phyloP scores from a whole-genome alignment of 2,329 filamentous ascomycete species.

The Ceratocystis papillata region DNA sequence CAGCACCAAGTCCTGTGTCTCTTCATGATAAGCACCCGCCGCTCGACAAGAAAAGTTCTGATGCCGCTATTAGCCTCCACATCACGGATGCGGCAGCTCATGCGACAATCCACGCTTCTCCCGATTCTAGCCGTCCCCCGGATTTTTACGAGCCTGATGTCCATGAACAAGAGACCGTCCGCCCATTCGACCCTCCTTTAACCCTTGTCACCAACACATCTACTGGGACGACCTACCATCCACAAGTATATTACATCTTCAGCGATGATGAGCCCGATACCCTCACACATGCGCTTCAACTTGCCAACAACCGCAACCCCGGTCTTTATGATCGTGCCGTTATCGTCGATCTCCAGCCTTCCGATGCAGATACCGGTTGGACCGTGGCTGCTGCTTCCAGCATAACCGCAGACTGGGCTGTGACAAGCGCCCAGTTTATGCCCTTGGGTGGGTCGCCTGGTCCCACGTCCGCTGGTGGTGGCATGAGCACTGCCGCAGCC shows the following conservation, averaged over 20 bases:
- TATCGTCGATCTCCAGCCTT: conserved; percentile 44
- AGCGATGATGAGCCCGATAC: conserved; percentile 77
- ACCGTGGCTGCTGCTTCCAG: conserved; percentile 58
- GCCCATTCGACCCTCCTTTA: conserved; percentile 43
- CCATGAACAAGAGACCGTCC: conserved; percentile 5
- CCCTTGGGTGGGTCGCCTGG: conserved; percentile 35
- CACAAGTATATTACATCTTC: conserved; percentile 85
- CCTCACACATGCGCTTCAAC: conserved; percentile 50
- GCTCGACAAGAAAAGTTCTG: background rate
- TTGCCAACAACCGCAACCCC: conserved; percentile 26
- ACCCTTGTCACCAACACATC: conserved; percentile 67
- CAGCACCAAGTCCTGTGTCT: background rate
- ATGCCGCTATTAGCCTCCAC: background rate
- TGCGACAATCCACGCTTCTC: conserved; percentile 7
- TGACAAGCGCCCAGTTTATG: conserved; percentile 39
- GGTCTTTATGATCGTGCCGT: conserved; percentile 38
- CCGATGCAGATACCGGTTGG: conserved; percentile 35
- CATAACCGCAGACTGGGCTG: conserved; percentile 61
- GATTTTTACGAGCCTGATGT: background rate
- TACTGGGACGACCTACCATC: conserved; percentile 63
- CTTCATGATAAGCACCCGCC: background rate
- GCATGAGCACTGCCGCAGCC: conserved; percentile 25
- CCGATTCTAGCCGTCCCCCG: background rate
- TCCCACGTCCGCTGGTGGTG: conserved; percentile 41
- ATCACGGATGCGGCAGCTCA: background rate